Conservation (phyloP, 805 yeast species). For the Candida rishiriensis region DNA sequence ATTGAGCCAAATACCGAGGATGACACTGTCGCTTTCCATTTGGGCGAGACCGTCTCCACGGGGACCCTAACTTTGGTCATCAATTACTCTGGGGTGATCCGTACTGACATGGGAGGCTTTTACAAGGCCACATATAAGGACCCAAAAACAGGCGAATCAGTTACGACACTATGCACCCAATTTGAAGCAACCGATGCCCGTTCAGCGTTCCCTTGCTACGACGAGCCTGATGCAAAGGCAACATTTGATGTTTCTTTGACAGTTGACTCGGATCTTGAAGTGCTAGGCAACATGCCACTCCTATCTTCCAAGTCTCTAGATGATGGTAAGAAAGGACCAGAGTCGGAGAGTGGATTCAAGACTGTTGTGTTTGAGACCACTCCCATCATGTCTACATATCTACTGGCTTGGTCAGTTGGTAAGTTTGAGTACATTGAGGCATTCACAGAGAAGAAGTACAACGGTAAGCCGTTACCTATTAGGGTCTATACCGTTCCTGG, state of each 20-base stretch:
- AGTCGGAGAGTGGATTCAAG: conserved; percentile 7
- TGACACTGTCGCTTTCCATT: conserved; percentile 60
- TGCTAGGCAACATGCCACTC: conserved; percentile 46
- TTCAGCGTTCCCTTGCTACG: conserved; percentile 54
- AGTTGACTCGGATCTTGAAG: conserved; percentile 30
- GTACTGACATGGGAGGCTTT: conserved; percentile 55
- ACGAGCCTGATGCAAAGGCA: conserved; percentile 54
- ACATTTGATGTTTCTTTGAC: conserved; percentile 45
- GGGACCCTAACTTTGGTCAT: conserved; percentile 31
- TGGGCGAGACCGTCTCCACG: conserved; percentile 35
- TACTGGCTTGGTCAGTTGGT: conserved; percentile 57
- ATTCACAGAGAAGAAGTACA: conserved; percentile 35
- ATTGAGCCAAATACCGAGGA: conserved; percentile 33
- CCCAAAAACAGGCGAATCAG: conserved; percentile 27
- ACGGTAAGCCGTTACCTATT: conserved; percentile 41
- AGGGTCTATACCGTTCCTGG: conserved; percentile 52
- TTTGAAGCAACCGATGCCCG: conserved; percentile 59
- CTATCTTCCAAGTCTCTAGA: conserved; percentile 14
- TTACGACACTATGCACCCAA: conserved; percentile 46
- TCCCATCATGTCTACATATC: conserved; percentile 52
- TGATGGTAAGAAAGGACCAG: conserved; percentile 18
- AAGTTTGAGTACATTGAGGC: conserved; percentile 51
- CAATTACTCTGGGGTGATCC: conserved; percentile 39
- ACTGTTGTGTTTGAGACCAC: conserved; percentile 39
- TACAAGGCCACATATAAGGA: conserved; percentile 43